These are phyloP conservation scores for Beauveria sp. DNA, from an alignment of 2,329 filamentous ascomycete genomes.

Conservation along the genomic window DNA sequence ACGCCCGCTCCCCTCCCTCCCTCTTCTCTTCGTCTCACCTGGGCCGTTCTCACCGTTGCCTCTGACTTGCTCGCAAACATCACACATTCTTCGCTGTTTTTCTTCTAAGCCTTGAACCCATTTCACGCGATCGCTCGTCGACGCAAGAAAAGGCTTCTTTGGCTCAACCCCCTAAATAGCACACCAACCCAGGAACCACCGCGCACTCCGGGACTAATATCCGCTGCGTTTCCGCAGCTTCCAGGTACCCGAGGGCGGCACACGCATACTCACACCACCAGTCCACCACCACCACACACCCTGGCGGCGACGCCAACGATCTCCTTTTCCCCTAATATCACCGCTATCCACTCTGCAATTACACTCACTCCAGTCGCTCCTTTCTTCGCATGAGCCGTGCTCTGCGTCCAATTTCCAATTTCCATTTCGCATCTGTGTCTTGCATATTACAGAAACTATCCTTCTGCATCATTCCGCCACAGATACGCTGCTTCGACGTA, in stretches of 20 bases:
- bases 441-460: background rate
- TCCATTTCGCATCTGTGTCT: constrained; percentile 16
- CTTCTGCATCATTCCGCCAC: constrained; percentile 5
- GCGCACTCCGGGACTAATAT: background rate
- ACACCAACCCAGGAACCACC: background rate
- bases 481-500: constrained; percentile 3
- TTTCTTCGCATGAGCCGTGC: constrained; percentile 20
- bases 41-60: background rate
- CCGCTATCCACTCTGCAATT: constrained; percentile 30
- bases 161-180: background rate
- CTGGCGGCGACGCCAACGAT: constrained; percentile 14
- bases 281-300: background rate
- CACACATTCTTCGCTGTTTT: background rate
- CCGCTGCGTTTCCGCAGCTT: constrained; percentile 1
- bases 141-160: background rate
- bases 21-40: constrained; percentile 1
- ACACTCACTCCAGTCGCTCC: constrained; percentile 34
- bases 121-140: background rate
- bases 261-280: constrained; percentile 4
- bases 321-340: constrained; percentile 32
- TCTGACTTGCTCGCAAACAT: constrained; percentile 5
- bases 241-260: constrained; percentile 6
- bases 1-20: background rate
- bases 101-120: background rate
- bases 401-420: constrained; percentile 19